A percentile compares a stretch with the other conserved stretches of the same genome.
Conservation (phyloP, 148 eudicot genomes). For the Rhododendron ovatum region DNA sequence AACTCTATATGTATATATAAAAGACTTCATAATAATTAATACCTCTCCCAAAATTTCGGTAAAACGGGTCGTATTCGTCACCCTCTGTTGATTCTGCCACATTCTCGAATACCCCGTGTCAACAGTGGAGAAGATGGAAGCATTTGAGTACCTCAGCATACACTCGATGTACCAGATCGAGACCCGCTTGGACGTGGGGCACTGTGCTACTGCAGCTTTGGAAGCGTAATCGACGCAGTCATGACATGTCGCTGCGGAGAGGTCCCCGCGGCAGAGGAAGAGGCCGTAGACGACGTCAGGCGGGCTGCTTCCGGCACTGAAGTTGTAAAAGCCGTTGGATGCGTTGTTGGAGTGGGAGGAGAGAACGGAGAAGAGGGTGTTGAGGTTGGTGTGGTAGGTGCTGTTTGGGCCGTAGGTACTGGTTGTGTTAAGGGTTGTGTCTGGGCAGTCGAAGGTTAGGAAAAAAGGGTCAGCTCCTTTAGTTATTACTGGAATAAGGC, state of each 20-base stretch:
- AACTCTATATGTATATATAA: no score
- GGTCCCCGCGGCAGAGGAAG: conserved; percentile 40
- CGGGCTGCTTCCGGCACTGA: background rate
- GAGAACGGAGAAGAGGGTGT: conserved; percentile 10
- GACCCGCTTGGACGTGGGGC: conserved; percentile 11
- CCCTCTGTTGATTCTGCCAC: background rate
- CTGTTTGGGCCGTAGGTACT: background rate
- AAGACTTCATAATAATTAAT: background rate
- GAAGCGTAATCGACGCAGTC: conserved; percentile 20
- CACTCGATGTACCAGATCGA: conserved; percentile 33
- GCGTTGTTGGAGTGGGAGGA: background rate
- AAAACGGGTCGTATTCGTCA: conserved; percentile 3
- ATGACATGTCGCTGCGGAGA: conserved; percentile 3
- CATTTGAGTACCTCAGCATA: conserved; percentile 24
- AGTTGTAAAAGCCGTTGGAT: no score
- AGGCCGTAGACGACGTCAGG: conserved; percentile 25
- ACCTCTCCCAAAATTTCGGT: background rate
- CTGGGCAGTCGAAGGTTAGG: background rate
- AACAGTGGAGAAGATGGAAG: conserved; percentile 4
- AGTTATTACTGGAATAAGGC: background rate
- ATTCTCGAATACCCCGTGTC: background rate
- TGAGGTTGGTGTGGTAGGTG: conserved; percentile 11
- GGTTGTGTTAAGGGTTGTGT: background rate
- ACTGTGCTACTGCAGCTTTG: background rate
- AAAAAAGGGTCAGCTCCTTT: background rate